phyloP scores from a whole-genome alignment of 768 basidiomycete genomes.

The Gymnopilus junonius region DNA sequence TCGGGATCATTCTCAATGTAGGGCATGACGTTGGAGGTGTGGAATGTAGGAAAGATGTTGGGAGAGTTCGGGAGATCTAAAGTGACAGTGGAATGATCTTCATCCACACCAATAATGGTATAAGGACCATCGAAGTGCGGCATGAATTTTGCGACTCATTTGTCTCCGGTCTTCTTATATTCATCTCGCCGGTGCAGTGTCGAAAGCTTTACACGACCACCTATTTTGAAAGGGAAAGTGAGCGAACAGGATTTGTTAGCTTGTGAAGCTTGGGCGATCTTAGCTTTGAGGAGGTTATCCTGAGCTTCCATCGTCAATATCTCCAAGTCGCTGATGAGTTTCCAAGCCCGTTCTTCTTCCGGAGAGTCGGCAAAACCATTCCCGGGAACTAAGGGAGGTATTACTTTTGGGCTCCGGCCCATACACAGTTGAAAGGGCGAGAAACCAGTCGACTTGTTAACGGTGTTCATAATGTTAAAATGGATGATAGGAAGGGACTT shows the following conservation, averaged over 20 bases:
- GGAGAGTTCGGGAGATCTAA: too few species aligned
- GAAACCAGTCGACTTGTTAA: too few species aligned
- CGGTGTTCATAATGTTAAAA: too few species aligned
- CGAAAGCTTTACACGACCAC: constrained; percentile 24
- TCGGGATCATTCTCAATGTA: constrained; percentile 31
- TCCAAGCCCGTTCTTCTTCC: neutral
- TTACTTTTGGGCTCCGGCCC: constrained; percentile 21
- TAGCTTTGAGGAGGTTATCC: constrained; percentile 19
- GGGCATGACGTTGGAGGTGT: constrained; percentile 31
- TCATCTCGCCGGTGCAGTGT: constrained; percentile 28
- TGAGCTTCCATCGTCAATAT: constrained; percentile 26
- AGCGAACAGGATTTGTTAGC: constrained; percentile 8
- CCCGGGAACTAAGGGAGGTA: constrained; percentile 1
- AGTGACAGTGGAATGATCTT: too few species aligned
- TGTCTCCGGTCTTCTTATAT: constrained; percentile 28
- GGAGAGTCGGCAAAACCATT: neutral
- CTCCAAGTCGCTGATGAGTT: constrained; percentile 7
- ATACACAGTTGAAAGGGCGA: constrained; percentile 33
- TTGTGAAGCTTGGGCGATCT: constrained; percentile 16
- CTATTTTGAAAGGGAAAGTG: neutral
- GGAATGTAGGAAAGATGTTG: too few species aligned
- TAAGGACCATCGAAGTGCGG: constrained; percentile 34
- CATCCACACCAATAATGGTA: too few species aligned
- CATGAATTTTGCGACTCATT: constrained; percentile 41
- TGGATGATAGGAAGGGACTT: constrained; percentile 26